Conservation (phyloP, 2,329 filamentous ascomycete species). For the Ophiostoma montium region DNA sequence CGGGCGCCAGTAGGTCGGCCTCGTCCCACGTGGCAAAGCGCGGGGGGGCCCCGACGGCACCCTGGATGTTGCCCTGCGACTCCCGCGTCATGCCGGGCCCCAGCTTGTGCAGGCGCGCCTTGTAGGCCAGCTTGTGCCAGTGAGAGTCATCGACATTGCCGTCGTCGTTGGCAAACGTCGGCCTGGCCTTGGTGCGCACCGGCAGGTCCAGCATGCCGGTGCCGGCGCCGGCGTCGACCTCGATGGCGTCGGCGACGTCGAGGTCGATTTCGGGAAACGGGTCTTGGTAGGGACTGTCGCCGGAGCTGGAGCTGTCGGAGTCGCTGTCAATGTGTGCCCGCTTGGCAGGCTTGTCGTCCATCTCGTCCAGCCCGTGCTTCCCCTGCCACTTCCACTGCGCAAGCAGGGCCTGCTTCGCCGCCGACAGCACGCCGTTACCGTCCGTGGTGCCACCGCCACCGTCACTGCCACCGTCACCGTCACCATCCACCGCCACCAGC, state of each 20-base stretch:
- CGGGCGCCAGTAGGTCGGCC: background rate
- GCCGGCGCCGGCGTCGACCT: background rate
- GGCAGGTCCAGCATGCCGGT: background rate
- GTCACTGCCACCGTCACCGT: too few relatives aligned
- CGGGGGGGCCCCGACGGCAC: background rate
- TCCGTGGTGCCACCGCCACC: too few relatives aligned
- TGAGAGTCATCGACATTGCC: background rate
- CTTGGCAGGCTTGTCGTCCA: background rate
- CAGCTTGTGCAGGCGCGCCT: conserved; percentile 1
- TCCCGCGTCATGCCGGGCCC: conserved; percentile 2
- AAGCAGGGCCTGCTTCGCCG: too few relatives aligned
- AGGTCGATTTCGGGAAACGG: background rate
- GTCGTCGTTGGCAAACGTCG: background rate
- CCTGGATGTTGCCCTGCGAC: background rate
- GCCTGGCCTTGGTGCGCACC: background rate
- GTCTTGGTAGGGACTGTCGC: background rate
- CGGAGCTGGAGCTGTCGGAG: background rate
- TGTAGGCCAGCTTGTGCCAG: conserved; percentile 1
- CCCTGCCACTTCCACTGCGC: too few relatives aligned
- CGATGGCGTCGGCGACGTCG: background rate
- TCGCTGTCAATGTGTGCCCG: background rate
- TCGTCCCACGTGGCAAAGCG: background rate
- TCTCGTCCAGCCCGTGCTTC: too few relatives aligned
- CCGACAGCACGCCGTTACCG: too few relatives aligned
- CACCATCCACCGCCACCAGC: too few relatives aligned